Evolutionary conservation across 495 filamentous ascomycete species (phyloP).

Genomic region (Penicillium longicatenatum): DNA sequence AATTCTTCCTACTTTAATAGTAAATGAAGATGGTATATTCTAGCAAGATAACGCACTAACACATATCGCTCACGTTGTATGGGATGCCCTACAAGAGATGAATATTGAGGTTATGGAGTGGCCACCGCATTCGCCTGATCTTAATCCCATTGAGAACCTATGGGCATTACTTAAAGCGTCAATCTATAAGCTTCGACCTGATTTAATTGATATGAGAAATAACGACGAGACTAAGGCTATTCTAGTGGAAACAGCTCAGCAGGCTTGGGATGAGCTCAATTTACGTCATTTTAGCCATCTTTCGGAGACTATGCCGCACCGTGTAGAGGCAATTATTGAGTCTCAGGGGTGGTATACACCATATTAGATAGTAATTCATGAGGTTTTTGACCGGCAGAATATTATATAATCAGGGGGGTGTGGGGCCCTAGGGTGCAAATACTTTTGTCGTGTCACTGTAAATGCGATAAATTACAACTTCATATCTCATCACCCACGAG

Average conservation of each 20-base stretch:
- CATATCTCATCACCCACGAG: too few species aligned
- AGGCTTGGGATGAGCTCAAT: too few species aligned
- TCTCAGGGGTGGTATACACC: too few species aligned
- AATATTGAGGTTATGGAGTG: conserved; percentile 23
- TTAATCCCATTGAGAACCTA: conserved; percentile 34
- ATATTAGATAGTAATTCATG: too few species aligned
- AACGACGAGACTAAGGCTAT: conserved; percentile 10
- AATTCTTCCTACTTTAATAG: not conserved
- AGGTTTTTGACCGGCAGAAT: too few species aligned
- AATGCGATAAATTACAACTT: too few species aligned
- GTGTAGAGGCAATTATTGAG: too few species aligned
- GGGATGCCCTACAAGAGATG: conserved; percentile 18
- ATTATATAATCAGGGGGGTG: too few species aligned
- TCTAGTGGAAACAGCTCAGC: conserved; percentile 11
- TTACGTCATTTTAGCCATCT: too few species aligned
- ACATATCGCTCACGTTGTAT: conserved; percentile 18
- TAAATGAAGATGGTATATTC: conserved; percentile 2
- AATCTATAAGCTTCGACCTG: conserved; percentile 9
- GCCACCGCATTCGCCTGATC: conserved; percentile 30
- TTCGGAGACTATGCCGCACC: too few species aligned
- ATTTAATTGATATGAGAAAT: conserved; percentile 9
- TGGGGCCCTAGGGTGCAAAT: too few species aligned
- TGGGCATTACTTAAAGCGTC: conserved; percentile 24
- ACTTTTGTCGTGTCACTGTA: too few species aligned
- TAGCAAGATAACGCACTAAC: not conserved